Evolutionary conservation across 768 basidiomycete genomes (phyloP).

Genomic region (Solioccasus polychromus): DNA sequence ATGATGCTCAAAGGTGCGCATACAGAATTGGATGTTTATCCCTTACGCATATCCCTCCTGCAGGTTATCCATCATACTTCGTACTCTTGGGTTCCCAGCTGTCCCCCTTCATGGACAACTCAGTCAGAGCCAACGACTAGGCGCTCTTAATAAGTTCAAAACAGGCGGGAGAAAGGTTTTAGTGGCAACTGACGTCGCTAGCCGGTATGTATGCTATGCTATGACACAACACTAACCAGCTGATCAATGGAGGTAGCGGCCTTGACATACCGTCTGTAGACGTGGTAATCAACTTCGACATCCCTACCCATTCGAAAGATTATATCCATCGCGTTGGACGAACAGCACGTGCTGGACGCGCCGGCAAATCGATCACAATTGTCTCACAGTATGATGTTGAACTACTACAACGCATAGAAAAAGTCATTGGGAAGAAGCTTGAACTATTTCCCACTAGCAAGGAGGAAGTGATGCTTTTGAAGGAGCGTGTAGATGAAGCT

Average conservation of each 20-base stretch:
- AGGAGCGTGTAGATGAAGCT: constrained; percentile 89
- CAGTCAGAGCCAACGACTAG: constrained; percentile 89
- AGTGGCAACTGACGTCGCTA: constrained; percentile 96
- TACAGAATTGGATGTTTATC: background rate
- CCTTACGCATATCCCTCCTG: background rate
- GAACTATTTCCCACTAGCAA: constrained; percentile 82
- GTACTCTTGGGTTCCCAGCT: constrained; percentile 89
- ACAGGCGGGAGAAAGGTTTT: constrained; percentile 87
- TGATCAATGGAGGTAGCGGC: constrained; percentile 49
- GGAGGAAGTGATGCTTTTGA: constrained; percentile 83
- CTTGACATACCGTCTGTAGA: constrained; percentile 96
- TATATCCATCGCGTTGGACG: constrained; percentile 98
- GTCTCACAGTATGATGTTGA: constrained; percentile 99
- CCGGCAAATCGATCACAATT: constrained; percentile 95
- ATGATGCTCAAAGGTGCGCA: constrained; percentile 79
- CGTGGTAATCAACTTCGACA: constrained; percentile 95
- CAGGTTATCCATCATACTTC: constrained; percentile 84
- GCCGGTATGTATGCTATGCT: constrained; percentile 52
- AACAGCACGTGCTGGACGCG: constrained; percentile 95
- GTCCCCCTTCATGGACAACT: constrained; percentile 96
- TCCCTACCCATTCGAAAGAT: constrained; percentile 97
- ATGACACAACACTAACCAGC: background rate
- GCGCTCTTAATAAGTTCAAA: constrained; percentile 93
- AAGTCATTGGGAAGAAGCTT: constrained; percentile 90
- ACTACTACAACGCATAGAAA: constrained; percentile 90